Conservation (phyloP, 345 rosid species). For the Cardamine chenopodiifolia region DNA sequence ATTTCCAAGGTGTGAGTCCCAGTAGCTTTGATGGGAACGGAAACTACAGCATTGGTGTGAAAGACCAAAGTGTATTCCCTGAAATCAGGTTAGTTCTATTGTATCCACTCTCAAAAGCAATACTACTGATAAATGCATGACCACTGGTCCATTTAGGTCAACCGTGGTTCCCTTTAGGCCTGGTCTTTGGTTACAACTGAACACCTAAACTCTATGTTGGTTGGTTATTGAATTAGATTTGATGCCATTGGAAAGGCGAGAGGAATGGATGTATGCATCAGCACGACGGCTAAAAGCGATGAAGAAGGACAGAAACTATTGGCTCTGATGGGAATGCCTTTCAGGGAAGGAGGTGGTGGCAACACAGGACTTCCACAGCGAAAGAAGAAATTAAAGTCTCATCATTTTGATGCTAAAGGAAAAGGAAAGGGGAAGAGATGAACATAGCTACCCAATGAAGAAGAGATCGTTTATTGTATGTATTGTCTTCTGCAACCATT, state of each 20-base stretch:
- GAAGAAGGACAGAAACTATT: slow-evolving; percentile 77
- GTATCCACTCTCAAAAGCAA: background rate
- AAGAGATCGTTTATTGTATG: slow-evolving; percentile 20
- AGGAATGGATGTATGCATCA: slow-evolving; percentile 95
- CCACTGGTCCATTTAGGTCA: background rate
- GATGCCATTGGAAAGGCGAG: slow-evolving; percentile 69
- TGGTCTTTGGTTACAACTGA: background rate
- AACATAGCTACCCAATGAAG: slow-evolving; percentile 8
- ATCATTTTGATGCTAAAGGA: slow-evolving; percentile 72
- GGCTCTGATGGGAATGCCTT: slow-evolving; percentile 97
- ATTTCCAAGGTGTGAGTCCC: slow-evolving; percentile 82
- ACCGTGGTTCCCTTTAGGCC: background rate
- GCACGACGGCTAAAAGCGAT: slow-evolving; percentile 79
- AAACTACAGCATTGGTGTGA: slow-evolving; percentile 79
- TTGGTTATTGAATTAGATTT: slow-evolving; percentile 29
- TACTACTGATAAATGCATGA: background rate
- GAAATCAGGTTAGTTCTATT: slow-evolving; percentile 53
- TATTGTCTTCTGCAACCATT: slow-evolving; percentile 6
- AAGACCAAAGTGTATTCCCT: slow-evolving; percentile 87
- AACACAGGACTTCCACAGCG: slow-evolving; percentile 33
- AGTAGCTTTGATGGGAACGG: slow-evolving; percentile 96
- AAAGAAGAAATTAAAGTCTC: slow-evolving; percentile 84
- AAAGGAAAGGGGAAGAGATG: slow-evolving; percentile 61
- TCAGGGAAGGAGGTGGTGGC: slow-evolving; percentile 65
- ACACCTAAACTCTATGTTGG: slow-evolving; percentile 2